These are phyloP conservation scores for Hemisphaericaspora lyxosophila DNA, from an alignment of 1,139 yeast species.

Conservation along the genomic window DNA sequence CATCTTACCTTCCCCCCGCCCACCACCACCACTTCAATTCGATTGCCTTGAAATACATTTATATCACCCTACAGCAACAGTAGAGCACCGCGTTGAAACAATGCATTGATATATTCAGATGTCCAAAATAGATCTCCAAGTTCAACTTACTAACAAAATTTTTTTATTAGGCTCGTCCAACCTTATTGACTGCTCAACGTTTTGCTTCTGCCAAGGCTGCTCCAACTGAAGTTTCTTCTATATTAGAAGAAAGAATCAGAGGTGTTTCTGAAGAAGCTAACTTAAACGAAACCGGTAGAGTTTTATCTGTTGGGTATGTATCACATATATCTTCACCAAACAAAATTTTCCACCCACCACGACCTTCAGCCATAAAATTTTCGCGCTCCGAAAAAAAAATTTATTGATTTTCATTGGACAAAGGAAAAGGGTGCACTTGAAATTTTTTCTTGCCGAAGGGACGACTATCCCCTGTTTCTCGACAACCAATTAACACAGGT, in stretches of 20 bases:
- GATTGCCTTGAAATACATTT: too few species aligned
- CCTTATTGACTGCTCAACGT: constrained; percentile 63
- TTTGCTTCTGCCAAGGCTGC: constrained; percentile 97
- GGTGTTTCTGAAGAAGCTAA: constrained; percentile 97
- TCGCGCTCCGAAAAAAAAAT: constrained; percentile 2
- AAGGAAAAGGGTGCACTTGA: not conserved
- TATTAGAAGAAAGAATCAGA: constrained; percentile 98
- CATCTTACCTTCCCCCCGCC: too few species aligned
- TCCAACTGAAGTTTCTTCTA: constrained; percentile 98
- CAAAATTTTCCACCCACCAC: not conserved
- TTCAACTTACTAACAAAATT: too few species aligned
- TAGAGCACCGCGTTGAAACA: too few species aligned
- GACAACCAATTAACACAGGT: not conserved
- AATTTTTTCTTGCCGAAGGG: not conserved
- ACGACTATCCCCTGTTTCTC: not conserved
- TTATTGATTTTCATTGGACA: constrained; percentile 9
- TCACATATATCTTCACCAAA: not conserved
- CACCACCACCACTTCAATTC: too few species aligned
- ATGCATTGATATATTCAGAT: too few species aligned
- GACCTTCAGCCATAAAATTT: not conserved
- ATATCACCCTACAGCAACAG: too few species aligned
- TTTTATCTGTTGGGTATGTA: constrained; percentile 91
- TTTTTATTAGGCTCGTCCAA: constrained; percentile 68
- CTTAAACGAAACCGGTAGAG: constrained; percentile 99
- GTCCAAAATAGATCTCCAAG: too few species aligned